Evolutionary conservation across 495 filamentous ascomycete genomes (phyloP).

Genomic region (Lindgomyces ingoldianus): DNA sequence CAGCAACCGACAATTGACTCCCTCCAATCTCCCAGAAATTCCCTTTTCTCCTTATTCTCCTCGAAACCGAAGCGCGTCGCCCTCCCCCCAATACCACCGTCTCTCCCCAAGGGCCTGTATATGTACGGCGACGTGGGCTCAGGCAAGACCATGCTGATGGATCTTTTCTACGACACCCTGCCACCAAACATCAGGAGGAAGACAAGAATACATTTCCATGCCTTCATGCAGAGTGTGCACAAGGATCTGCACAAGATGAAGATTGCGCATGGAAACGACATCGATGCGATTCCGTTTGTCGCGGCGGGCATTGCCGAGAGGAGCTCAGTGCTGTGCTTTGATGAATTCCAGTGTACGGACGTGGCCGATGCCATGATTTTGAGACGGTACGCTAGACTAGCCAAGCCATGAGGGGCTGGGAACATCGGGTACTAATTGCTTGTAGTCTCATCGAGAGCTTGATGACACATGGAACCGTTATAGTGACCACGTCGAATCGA

Average conservation of each 20-base stretch:
- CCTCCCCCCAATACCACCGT: slow-evolving; percentile 58
- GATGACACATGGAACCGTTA: slow-evolving; percentile 93
- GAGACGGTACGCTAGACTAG: slow-evolving; percentile 55
- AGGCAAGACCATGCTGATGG: slow-evolving; percentile 99
- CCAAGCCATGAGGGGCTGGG: background rate
- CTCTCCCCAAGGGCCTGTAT: slow-evolving; percentile 85
- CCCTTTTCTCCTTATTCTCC: slow-evolving; percentile 73
- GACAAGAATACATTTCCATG: slow-evolving; percentile 97
- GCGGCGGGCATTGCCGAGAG: slow-evolving; percentile 87
- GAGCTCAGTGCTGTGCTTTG: slow-evolving; percentile 88
- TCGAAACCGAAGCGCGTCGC: slow-evolving; percentile 44
- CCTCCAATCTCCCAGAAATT: slow-evolving; percentile 60
- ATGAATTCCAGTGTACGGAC: slow-evolving; percentile 98
- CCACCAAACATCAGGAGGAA: slow-evolving; percentile 77
- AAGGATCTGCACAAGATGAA: slow-evolving; percentile 87
- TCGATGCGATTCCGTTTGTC: slow-evolving; percentile 89
- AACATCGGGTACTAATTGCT: background rate
- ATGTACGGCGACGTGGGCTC: slow-evolving; percentile 97
- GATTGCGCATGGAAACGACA: slow-evolving; percentile 82
- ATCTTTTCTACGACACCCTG: slow-evolving; percentile 94
- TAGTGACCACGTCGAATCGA: slow-evolving; percentile 95
- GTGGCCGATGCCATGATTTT: slow-evolving; percentile 99
- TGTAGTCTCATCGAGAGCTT: slow-evolving; percentile 70
- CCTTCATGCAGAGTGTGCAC: slow-evolving; percentile 99
- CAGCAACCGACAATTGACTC: slow-evolving; percentile 76